These are phyloP conservation scores for Tylopilus sp. DNA, from an alignment of 768 basidiomycete species.

Conservation along the genomic window DNA sequence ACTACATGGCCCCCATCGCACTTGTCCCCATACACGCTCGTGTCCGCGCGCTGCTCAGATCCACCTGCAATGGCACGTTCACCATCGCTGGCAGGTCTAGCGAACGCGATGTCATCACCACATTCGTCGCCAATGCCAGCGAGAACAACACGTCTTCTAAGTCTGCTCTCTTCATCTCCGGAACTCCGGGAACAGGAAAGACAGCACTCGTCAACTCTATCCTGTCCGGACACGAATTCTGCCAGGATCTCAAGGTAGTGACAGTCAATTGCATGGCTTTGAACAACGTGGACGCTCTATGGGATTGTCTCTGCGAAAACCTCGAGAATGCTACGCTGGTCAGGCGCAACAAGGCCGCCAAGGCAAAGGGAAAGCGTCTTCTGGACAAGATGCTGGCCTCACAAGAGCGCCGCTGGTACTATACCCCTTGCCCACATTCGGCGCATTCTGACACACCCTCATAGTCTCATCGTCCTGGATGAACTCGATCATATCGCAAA, in stretches of 20 bases:
- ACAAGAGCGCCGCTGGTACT: constrained; percentile 53
- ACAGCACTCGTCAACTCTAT: constrained; percentile 78
- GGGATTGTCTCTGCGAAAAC: constrained; percentile 64
- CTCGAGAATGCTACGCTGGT: constrained; percentile 36
- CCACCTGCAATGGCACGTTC: constrained; percentile 56
- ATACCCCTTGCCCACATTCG: not conserved
- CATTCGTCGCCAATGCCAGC: constrained; percentile 59
- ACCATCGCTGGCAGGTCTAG: constrained; percentile 64
- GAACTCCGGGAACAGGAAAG: constrained; percentile 91
- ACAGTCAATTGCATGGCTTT: constrained; percentile 82
- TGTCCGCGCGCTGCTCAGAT: constrained; percentile 65
- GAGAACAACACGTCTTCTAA: constrained; percentile 23
- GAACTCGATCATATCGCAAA: constrained; percentile 82
- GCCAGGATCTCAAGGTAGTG: constrained; percentile 43
- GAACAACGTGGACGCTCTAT: constrained; percentile 61
- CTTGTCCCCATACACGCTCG: constrained; percentile 52
- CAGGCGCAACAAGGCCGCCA: constrained; percentile 39
- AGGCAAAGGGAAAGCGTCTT: constrained; percentile 43
- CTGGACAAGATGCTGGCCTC: constrained; percentile 44
- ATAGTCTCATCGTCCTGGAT: constrained; percentile 75
- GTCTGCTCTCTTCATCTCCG: constrained; percentile 81
- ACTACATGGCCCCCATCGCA: constrained; percentile 50
- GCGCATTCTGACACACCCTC: constrained; percentile 20
- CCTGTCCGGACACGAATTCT: constrained; percentile 41
- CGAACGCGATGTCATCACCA: constrained; percentile 55